Percentiles rank a stretch among this genome's conserved stretches.
Evolutionary conservation across 1,284 basidiomycete species (phyloP).

Genomic region (Ustilago esculenta): DNA sequence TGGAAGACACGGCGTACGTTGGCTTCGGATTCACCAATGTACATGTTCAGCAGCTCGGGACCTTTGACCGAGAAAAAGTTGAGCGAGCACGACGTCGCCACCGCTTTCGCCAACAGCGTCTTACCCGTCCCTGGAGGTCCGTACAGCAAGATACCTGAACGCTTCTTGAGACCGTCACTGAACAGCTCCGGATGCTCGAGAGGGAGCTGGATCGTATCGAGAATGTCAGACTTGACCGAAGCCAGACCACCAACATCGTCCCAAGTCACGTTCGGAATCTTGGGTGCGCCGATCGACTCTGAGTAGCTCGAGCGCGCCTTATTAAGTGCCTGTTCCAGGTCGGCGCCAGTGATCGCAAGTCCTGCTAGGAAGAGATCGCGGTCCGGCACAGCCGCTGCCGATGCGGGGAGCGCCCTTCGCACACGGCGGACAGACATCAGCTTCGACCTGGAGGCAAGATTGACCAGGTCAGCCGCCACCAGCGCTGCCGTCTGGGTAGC

Average conservation of each 20-base stretch:
- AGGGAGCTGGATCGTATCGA: slow-evolving; percentile 96
- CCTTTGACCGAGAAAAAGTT: slow-evolving; percentile 71
- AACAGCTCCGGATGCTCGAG: slow-evolving; percentile 94
- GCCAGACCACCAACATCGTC: slow-evolving; percentile 95
- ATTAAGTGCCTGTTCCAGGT: slow-evolving; percentile 80
- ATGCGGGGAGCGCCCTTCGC: slow-evolving; percentile 53
- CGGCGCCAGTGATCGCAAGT: slow-evolving; percentile 74
- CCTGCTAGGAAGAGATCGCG: slow-evolving; percentile 69
- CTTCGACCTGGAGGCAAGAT: slow-evolving; percentile 76
- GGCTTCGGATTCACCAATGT: slow-evolving; percentile 70
- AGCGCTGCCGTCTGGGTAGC: slow-evolving; percentile 93
- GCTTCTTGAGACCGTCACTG: slow-evolving; percentile 89
- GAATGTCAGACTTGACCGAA: slow-evolving; percentile 87
- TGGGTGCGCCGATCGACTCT: slow-evolving; percentile 93
- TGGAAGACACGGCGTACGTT: slow-evolving; percentile 70
- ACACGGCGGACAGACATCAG: slow-evolving; percentile 74
- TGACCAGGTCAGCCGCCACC: slow-evolving; percentile 81
- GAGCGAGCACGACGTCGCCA: slow-evolving; percentile 74
- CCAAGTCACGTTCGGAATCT: slow-evolving; percentile 96
- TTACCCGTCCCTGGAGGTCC: slow-evolving; percentile 70
- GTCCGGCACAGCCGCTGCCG: slow-evolving; percentile 13
- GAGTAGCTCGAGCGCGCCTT: slow-evolving; percentile 83
- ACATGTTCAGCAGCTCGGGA: slow-evolving; percentile 70
- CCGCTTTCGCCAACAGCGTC: slow-evolving; percentile 71
- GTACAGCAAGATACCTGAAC: slow-evolving; percentile 75